These are phyloP conservation scores for Suillus cothurnatus DNA, from an alignment of 768 basidiomycete genomes.

Conservation along the genomic window DNA sequence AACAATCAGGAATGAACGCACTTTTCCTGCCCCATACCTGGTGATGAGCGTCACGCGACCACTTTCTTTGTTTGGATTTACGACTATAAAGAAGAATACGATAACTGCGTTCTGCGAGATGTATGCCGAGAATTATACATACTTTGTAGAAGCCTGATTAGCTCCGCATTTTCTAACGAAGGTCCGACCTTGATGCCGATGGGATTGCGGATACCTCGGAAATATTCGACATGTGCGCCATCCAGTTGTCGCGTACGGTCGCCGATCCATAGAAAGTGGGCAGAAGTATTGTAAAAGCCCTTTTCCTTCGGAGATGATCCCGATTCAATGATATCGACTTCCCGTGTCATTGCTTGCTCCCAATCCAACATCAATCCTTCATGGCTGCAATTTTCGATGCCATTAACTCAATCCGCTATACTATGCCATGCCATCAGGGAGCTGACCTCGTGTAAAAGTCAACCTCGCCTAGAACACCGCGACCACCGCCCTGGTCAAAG, in stretches of 20 bases:
- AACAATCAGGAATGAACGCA: constrained; percentile 26
- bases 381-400: constrained; percentile 52
- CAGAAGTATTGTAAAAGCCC: constrained; percentile 85
- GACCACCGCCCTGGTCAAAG: constrained; percentile 73
- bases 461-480: constrained; percentile 79
- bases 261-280: constrained; percentile 97
- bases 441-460: constrained; percentile 90
- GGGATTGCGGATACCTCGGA: constrained; percentile 88
- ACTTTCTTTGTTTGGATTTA: constrained; percentile 81
- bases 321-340: constrained; percentile 31
- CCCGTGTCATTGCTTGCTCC: constrained; percentile 88
- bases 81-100: constrained; percentile 48
- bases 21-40: constrained; percentile 90
- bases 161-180: constrained; percentile 75
- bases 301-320: constrained; percentile 17
- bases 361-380: constrained; percentile 93
- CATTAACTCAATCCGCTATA: not conserved
- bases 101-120: not conserved
- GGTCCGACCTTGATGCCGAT: constrained; percentile 98
- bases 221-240: constrained; percentile 96
- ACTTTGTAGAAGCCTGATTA: constrained; percentile 78
- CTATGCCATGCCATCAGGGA: not conserved
- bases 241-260: constrained; percentile 91
- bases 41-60: constrained; percentile 92
- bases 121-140: constrained; percentile 26